Evolutionary conservation across 768 basidiomycete genomes (phyloP), one percentile per base, ranked within the genome.

Genomic region (Flagelloscypha sp.): DNA sequence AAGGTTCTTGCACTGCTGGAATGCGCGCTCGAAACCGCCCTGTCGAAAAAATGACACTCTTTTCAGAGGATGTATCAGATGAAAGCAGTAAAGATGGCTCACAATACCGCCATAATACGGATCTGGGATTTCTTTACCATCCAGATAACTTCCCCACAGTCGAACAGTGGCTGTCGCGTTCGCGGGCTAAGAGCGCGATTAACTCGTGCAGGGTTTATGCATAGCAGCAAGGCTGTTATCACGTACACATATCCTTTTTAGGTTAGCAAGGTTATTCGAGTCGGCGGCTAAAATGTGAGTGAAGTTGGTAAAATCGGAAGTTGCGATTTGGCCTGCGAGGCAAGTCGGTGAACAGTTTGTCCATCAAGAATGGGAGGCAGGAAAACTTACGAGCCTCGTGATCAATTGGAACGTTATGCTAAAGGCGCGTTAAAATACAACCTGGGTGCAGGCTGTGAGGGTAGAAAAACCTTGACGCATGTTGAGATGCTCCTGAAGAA

Each of bases 241-340:
- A n/a, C n/a, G n/a, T n/a, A n/a, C n/a, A n/a, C n/a, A n/a, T 28
- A 76, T 65, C 34, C 67, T 65, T 28, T 73, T 46, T 28, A 90
- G 62, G 40, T 74, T 64, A 23, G 68, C 68, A 43, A 85, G 65
- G 57, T 93, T 93, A 49, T 64, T 75, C 39, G 71, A 70, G 51
- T 94, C 92, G 27, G 89, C 76, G 6, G 89, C 86, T 9, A 97
- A 67, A 47, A 97, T 89, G 48, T 92, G 79, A 35, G 84, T 79
- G 56, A 88, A 94, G 11, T 55, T 53, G 12, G 56, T 63, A 53
- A 88, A 94, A 58, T 95, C 92, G 1, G 65, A 64, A 16, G 57
- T 55, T 7, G 46, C 41, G n/a, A 57, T 42, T 24, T 52, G 45
- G 17, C 60, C 43, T 4, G 63, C 65, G 8, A 12, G 16, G 30